These are phyloP conservation scores for Aurinia saxatilis DNA, from an alignment of 345 rosid species.

Conservation along the genomic window DNA sequence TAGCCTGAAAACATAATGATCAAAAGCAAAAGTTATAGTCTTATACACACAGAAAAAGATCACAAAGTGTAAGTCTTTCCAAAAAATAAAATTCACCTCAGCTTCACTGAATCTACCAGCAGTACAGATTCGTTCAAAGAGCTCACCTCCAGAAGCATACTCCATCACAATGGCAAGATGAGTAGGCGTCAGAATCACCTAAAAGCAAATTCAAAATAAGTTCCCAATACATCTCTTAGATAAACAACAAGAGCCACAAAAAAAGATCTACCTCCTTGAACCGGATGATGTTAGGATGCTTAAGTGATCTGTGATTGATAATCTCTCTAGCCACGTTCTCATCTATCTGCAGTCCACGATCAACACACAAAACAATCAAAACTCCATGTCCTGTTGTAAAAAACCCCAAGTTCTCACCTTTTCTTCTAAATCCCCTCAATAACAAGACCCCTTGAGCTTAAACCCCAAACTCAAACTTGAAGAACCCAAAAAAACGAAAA, in stretches of 20 bases:
- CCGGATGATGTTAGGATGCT: constrained; percentile 81
- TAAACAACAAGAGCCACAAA: not conserved
- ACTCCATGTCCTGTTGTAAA: not conserved
- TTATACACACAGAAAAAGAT: not conserved
- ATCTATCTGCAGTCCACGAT: constrained; percentile 51
- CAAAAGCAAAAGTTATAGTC: not conserved
- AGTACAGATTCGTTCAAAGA: constrained; percentile 74
- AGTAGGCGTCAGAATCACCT: constrained; percentile 38
- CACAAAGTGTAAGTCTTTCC: constrained; percentile 1
- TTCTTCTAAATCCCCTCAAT: not conserved
- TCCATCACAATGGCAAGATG: constrained; percentile 83
- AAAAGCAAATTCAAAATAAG: not conserved
- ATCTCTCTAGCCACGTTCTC: constrained; percentile 94
- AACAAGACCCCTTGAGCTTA: not conserved
- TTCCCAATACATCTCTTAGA: not conserved
- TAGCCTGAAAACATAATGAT: constrained; percentile 42
- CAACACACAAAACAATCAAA: constrained; percentile 13
- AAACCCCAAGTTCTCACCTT: not conserved
- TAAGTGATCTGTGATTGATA: constrained; percentile 82
- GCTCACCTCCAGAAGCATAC: constrained; percentile 88
- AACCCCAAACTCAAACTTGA: not conserved
- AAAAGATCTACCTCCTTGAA: constrained; percentile 66
- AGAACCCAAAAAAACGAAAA: not conserved
- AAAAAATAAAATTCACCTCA: constrained; percentile 40
- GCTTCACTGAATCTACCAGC: constrained; percentile 89